A percentile compares a stretch with the other conserved stretches of the same genome.
These are phyloP conservation scores for Globisporangium iwayamae DNA, from an alignment of 352 stramenopile genomes.

Conservation along the genomic window DNA sequence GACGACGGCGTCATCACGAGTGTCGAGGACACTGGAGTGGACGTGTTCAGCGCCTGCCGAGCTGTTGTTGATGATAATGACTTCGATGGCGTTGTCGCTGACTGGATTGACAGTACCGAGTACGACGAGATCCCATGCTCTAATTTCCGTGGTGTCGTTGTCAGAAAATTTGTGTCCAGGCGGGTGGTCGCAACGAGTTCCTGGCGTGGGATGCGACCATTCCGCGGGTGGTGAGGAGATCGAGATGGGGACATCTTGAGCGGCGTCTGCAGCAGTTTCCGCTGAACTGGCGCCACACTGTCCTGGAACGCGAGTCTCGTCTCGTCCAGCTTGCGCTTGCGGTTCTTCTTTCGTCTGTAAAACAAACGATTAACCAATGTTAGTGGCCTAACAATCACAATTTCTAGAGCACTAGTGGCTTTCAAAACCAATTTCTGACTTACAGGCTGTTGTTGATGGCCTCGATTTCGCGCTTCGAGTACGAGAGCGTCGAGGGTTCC, in stretches of 20 bases:
- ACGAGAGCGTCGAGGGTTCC: conserved; percentile 33
- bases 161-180: background rate
- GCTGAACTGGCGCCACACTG: conserved; percentile 41
- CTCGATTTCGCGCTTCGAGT: conserved; percentile 65
- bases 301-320: conserved; percentile 20
- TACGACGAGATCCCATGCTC: conserved; percentile 9
- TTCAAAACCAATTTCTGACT: background rate
- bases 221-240: conserved; percentile 42
- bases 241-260: conserved; percentile 35
- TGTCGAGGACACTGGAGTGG: conserved; percentile 22
- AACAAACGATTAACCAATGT: background rate
- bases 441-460: conserved; percentile 85
- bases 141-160: conserved; percentile 17
- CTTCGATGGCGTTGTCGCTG: background rate
- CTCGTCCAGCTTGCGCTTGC: conserved; percentile 59
- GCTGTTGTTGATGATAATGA: conserved; percentile 1
- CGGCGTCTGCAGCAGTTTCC: conserved; percentile 74
- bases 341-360: conserved; percentile 53
- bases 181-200: background rate
- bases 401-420: background rate
- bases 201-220: conserved; percentile 27
- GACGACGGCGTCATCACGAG: conserved; percentile 16
- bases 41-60: conserved; percentile 5
- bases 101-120: conserved; percentile 8
- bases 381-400: background rate